Base-by-base conservation (phyloP, 768 basidiomycete genomes). In the Phlegmacium glaucopus region DNA sequence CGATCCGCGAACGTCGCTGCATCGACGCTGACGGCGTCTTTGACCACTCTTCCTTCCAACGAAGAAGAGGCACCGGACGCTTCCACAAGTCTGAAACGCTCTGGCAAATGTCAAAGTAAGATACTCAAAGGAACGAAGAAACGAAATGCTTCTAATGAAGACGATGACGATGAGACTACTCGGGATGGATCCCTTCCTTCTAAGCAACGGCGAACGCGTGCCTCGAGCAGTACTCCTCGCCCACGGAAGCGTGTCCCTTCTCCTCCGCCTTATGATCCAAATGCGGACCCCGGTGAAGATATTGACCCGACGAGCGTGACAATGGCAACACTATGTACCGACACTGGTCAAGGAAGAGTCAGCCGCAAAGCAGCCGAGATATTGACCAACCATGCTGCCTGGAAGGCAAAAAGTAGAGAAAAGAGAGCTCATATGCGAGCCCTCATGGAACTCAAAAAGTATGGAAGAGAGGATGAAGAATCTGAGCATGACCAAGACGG, bases 261-360 rank as follows among this genome's bases (percentile, higher is more conserved):
- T 7, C 67, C 77, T 6, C 80, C 82, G 12, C 73, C 70, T 1
- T 84, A 79, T 50, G 80, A 83, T 59, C 69, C 75, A 18, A 70
- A 75, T 44, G 80, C 79, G 0, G 78, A 80, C 59, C 83, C 85
- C 4, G 87, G 87, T 16, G 87, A 87, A 58, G 83, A 86, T 28
- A 67, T 91, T 39, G 89, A 91, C 54, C 89, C 89, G n/a, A 90
- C 88, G 0, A 70, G 78, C 7, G 70, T 87, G n/a, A 90, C 88
- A 5, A 91, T 91, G 89, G 86, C 87, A 12, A 64, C 80, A 0
- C 72, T 91, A 4, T 92, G 90, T 61, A 77, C 72, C 27, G 90
- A 93, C 57, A 85, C 76, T 0, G 89, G 89, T 9, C 80, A 82
- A 53, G 90, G 90, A 6, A 79, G 90, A 34, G 72, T 91, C 41